Evolutionary conservation across 768 basidiomycete genomes (phyloP).

Genomic region (Cyclocybe aegerita): DNA sequence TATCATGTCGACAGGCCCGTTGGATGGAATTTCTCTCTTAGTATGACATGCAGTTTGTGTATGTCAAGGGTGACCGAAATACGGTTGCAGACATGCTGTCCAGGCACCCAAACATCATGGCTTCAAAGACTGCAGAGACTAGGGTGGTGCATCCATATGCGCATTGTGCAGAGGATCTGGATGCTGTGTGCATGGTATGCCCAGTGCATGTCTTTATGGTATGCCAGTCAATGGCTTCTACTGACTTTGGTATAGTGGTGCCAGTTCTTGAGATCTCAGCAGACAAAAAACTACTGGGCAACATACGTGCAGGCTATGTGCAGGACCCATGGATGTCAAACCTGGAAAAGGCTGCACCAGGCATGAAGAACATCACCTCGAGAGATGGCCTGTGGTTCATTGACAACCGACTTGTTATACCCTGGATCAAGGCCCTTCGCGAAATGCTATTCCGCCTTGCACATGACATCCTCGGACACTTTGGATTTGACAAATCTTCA

Average conservation of each 20-base stretch:
- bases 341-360: not conserved
- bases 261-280: not conserved
- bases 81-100: slow-evolving; percentile 37
- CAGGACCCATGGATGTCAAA: slow-evolving; percentile 3
- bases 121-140: not conserved
- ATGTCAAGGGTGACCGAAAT: slow-evolving; percentile 34
- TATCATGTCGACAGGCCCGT: slow-evolving; percentile 27
- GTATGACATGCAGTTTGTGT: slow-evolving; percentile 32
- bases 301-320: slow-evolving; percentile 2
- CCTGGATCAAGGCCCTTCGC: slow-evolving; percentile 13
- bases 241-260: not conserved
- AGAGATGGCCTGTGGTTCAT: slow-evolving; percentile 23
- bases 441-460: slow-evolving; percentile 23
- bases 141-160: not conserved
- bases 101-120: slow-evolving; percentile 5
- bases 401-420: slow-evolving; percentile 20
- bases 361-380: slow-evolving; percentile 1
- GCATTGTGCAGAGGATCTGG: not conserved
- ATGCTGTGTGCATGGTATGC: no score
- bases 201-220: not conserved
- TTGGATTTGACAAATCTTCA: slow-evolving; percentile 33
- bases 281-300: not conserved
- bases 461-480: slow-evolving; percentile 30
- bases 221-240: not conserved
- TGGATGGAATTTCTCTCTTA: slow-evolving; percentile 37